A percentile compares a stretch with the other conserved stretches of the same genome.
These are phyloP conservation scores for Coniella vitis DNA, from an alignment of 2,329 filamentous ascomycete species.

Conservation along the genomic window DNA sequence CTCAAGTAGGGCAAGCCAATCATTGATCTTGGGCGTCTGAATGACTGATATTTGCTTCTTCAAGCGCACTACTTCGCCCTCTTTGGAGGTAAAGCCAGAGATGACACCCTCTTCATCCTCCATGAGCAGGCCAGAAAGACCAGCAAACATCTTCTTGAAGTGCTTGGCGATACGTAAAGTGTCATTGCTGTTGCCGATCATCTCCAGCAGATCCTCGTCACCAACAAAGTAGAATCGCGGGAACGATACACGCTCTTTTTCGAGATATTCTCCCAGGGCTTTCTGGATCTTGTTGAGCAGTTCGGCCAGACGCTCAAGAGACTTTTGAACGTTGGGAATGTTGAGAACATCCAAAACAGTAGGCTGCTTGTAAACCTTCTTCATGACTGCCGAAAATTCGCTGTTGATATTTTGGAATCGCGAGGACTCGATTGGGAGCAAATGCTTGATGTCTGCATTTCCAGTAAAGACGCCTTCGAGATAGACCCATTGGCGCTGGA, in stretches of 20 bases:
- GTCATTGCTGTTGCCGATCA: slow-evolving; percentile 99
- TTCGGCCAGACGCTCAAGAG: slow-evolving; percentile 90
- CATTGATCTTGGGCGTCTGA: slow-evolving; percentile 95
- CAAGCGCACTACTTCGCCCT: slow-evolving; percentile 80
- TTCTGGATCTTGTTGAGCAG: slow-evolving; percentile 99
- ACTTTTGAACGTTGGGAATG: slow-evolving; percentile 93
- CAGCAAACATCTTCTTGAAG: slow-evolving; percentile 99
- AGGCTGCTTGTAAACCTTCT: slow-evolving; percentile 95
- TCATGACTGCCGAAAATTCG: slow-evolving; percentile 98
- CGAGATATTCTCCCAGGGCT: slow-evolving; percentile 94
- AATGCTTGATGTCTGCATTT: slow-evolving; percentile 97
- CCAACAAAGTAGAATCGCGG: slow-evolving; percentile 99
- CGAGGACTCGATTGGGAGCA: slow-evolving; percentile 91
- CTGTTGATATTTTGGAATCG: slow-evolving; percentile 99
- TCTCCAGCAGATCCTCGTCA: slow-evolving; percentile 95
- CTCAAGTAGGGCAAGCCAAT: slow-evolving; percentile 94
- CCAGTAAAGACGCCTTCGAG: slow-evolving; percentile 98
- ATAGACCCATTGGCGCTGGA: slow-evolving; percentile 99
- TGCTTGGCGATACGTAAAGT: slow-evolving; percentile 95
- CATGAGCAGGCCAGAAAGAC: slow-evolving; percentile 82
- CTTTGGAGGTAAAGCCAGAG: slow-evolving; percentile 88
- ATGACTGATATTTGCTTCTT: slow-evolving; percentile 88
- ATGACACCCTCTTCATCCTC: slow-evolving; percentile 90
- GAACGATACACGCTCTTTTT: slow-evolving; percentile 95
- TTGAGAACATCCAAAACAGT: slow-evolving; percentile 93